Percentiles rank a stretch among this genome's conserved stretches.
phyloP scores from a whole-genome alignment of 345 rosid genomes.

The Bruguiera parviflora region DNA sequence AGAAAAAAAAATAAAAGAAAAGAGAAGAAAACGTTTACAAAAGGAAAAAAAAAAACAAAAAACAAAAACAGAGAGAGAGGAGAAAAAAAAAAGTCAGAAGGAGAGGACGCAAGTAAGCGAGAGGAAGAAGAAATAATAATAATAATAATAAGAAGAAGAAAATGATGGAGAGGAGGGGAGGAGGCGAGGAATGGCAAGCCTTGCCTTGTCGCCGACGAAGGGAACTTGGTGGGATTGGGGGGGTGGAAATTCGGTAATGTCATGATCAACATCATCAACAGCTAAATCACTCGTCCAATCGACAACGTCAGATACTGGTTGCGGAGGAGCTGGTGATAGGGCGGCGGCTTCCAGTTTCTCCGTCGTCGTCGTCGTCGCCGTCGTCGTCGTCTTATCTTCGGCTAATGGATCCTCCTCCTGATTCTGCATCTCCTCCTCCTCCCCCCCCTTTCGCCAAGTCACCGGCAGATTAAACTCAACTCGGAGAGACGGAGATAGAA shows the following conservation, averaged over 20 bases:
- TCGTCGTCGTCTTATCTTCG: not conserved
- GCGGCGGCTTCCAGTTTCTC: not conserved
- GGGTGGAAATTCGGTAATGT: conserved; percentile 4
- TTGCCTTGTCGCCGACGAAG: conserved; percentile 81
- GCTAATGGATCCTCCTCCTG: conserved; percentile 4
- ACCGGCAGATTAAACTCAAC: too few relatives aligned
- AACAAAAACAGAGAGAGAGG: not conserved
- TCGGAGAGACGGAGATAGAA: too few relatives aligned
- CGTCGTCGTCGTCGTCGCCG: not conserved
- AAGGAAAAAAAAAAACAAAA: not conserved
- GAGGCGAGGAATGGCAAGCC: not conserved
- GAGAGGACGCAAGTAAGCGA: not conserved
- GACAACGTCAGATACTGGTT: not conserved
- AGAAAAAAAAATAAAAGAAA: too few relatives aligned
- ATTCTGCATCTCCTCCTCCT: conserved; percentile 23
- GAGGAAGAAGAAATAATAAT: not conserved
- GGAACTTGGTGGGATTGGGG: conserved; percentile 44
- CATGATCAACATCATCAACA: conserved; percentile 33
- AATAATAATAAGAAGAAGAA: too few relatives aligned
- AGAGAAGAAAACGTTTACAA: too few relatives aligned
- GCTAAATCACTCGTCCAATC: conserved; percentile 20
- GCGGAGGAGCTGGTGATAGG: too few relatives aligned
- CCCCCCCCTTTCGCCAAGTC: too few relatives aligned
- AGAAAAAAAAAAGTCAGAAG: not conserved
- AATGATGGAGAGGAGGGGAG: too few relatives aligned